Conservation (phyloP, 2,329 filamentous ascomycete species). For the Sporothrix curviconia region DNA sequence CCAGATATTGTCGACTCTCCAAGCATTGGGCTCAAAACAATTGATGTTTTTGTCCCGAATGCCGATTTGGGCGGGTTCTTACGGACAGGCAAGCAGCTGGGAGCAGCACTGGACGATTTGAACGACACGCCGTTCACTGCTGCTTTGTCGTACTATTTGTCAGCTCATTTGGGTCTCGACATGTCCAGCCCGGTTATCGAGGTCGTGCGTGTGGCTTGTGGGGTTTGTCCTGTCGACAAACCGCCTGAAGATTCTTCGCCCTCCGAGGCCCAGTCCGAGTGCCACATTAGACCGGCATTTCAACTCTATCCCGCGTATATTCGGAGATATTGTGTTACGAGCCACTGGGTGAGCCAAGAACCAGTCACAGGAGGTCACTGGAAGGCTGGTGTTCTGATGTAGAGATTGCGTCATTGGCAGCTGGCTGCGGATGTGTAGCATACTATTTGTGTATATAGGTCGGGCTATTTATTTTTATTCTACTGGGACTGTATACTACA, state of each 20-base stretch:
- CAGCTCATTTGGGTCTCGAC: conserved; percentile 48
- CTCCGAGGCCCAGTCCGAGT: background rate
- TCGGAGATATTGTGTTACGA: conserved; percentile 6
- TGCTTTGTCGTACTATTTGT: conserved; percentile 43
- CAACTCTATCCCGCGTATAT: background rate
- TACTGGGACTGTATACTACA: too few species aligned
- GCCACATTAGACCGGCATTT: background rate
- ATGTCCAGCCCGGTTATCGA: conserved; percentile 50
- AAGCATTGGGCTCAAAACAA: conserved; percentile 33
- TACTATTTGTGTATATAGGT: too few species aligned
- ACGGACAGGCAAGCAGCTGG: conserved; percentile 30
- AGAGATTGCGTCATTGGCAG: too few species aligned
- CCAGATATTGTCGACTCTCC: background rate
- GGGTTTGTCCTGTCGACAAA: conserved; percentile 49
- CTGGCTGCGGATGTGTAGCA: background rate
- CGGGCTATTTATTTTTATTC: too few species aligned
- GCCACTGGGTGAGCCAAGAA: conserved; percentile 5
- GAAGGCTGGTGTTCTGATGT: too few species aligned
- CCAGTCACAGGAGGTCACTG: background rate
- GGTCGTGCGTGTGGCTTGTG: conserved; percentile 47
- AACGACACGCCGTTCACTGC: conserved; percentile 40
- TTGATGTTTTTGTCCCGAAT: conserved; percentile 48
- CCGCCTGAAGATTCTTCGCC: conserved; percentile 41
- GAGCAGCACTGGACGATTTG: background rate
- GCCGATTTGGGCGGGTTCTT: conserved; percentile 42